A percentile compares a stretch with the other conserved stretches of the same genome.
Conservation (phyloP, 148 eudicot species). For the Hydrangea macrophylla region DNA sequence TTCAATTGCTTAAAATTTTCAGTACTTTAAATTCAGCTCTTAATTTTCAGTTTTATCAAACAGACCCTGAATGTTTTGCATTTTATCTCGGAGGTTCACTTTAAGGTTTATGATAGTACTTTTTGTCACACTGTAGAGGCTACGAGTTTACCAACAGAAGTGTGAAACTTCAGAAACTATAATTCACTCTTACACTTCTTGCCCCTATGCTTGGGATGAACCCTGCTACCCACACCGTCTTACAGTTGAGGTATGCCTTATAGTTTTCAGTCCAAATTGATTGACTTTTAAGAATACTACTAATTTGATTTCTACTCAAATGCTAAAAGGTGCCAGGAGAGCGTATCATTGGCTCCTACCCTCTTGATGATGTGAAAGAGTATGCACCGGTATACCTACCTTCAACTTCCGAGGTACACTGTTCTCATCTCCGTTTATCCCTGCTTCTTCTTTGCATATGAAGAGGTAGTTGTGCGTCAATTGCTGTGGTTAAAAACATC, state of each 20-base stretch:
- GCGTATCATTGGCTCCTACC: slow-evolving; percentile 72
- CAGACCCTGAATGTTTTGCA: background rate
- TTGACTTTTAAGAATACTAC: background rate
- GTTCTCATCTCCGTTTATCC: slow-evolving; percentile 6
- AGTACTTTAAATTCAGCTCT: no score
- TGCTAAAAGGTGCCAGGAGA: slow-evolving; percentile 74
- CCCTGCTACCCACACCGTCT: slow-evolving; percentile 91
- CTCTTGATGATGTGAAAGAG: slow-evolving; percentile 80
- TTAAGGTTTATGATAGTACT: background rate
- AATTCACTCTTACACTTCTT: slow-evolving; percentile 78
- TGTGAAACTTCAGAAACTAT: slow-evolving; percentile 90
- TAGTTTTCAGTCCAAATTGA: background rate
- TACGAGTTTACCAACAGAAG: slow-evolving; percentile 86
- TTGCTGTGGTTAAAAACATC: no score
- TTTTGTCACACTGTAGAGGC: slow-evolving; percentile 43
- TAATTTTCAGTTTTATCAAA: no score
- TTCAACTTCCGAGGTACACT: slow-evolving; percentile 69
- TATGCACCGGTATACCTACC: slow-evolving; percentile 62
- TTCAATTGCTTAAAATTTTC: no score
- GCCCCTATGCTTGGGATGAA: slow-evolving; percentile 98
- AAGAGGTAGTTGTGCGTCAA: background rate
- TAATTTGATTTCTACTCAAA: background rate
- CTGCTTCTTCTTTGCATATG: background rate
- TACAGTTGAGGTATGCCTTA: slow-evolving; percentile 67
- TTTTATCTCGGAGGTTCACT: background rate